phyloP scores from a whole-genome alignment of 495 filamentous ascomycete genomes.

The Hapsidospora chrysogenum region DNA sequence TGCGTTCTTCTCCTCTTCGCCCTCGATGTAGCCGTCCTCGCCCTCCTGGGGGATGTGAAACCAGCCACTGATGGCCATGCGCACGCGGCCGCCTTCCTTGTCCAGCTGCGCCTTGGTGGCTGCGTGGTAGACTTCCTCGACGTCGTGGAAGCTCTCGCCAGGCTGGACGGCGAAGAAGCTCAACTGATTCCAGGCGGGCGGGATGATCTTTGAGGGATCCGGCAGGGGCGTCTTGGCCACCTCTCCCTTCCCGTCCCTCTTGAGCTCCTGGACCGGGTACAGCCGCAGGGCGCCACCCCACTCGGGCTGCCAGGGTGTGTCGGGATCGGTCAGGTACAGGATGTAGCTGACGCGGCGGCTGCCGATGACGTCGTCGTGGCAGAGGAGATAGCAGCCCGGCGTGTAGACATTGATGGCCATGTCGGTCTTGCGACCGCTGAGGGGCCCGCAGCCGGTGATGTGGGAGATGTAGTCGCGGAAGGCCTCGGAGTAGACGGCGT shows the following conservation, averaged over 20 bases:
- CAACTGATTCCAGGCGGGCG: constrained; percentile 91
- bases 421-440: constrained; percentile 91
- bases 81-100: constrained; percentile 51
- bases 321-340: constrained; percentile 86
- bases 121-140: constrained; percentile 86
- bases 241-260: constrained; percentile 45
- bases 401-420: constrained; percentile 99
- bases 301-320: constrained; percentile 74
- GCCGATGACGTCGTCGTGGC: constrained; percentile 97
- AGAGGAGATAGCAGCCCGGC: constrained; percentile 85
- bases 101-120: constrained; percentile 30
- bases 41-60: constrained; percentile 95
- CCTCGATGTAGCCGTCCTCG: constrained; percentile 81
- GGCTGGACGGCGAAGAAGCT: constrained; percentile 97
- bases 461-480: constrained; percentile 80
- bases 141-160: constrained; percentile 94
- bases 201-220: constrained; percentile 59
- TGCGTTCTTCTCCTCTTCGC: constrained; percentile 73
- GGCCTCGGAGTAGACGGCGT: constrained; percentile 76
- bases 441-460: constrained; percentile 66
- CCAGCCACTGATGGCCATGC: constrained; percentile 99
- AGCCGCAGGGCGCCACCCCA: constrained; percentile 91
- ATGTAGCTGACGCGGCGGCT: constrained; percentile 90
- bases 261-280: constrained; percentile 54
- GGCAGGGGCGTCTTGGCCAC: constrained; percentile 59